Percentiles rank a stretch among this genome's conserved stretches.
Conservation (phyloP, 2,329 filamentous ascomycete species). For the Penicillium sp. region DNA sequence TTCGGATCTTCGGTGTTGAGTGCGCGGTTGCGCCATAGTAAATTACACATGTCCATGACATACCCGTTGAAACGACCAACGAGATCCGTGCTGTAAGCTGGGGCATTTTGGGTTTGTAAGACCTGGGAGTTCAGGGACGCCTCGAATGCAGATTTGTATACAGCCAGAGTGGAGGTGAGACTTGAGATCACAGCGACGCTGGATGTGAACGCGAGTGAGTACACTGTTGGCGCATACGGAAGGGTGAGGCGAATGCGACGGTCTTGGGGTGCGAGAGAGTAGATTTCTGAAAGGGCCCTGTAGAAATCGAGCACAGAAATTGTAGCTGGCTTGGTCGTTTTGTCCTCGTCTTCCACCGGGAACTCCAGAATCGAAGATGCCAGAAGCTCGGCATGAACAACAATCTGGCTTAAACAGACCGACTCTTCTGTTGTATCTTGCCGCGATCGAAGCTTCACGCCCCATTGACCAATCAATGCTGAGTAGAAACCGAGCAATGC, state of each 20-base stretch:
- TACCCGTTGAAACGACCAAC: conserved; percentile 75
- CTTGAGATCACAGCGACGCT: conserved; percentile 64
- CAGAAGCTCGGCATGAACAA: conserved; percentile 53
- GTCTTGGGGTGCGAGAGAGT: conserved; percentile 52
- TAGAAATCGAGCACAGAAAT: conserved; percentile 64
- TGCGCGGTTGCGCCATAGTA: conserved; percentile 71
- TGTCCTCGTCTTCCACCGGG: conserved; percentile 27
- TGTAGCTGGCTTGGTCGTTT: conserved; percentile 34
- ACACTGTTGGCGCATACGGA: conserved; percentile 64
- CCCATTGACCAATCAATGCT: conserved; percentile 58
- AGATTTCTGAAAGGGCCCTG: conserved; percentile 58
- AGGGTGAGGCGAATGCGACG: conserved; percentile 62
- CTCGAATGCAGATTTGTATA: conserved; percentile 73
- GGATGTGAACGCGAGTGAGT: conserved; percentile 64
- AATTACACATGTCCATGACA: conserved; percentile 82
- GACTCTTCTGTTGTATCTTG: conserved; percentile 29
- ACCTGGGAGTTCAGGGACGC: conserved; percentile 48
- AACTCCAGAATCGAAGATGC: conserved; percentile 58
- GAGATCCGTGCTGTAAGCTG: conserved; percentile 55
- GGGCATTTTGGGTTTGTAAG: conserved; percentile 32
- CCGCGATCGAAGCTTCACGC: conserved; percentile 32
- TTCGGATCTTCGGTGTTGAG: conserved; percentile 64
- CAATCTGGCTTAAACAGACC: conserved; percentile 41
- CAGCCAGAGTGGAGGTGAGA: conserved; percentile 64
- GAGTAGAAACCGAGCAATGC: conserved; percentile 66